Evolutionary conservation across 2,329 filamentous ascomycete species (phyloP), one percentile per base, ranked within the genome.

Genomic region (Periglandula ipomoeae): DNA sequence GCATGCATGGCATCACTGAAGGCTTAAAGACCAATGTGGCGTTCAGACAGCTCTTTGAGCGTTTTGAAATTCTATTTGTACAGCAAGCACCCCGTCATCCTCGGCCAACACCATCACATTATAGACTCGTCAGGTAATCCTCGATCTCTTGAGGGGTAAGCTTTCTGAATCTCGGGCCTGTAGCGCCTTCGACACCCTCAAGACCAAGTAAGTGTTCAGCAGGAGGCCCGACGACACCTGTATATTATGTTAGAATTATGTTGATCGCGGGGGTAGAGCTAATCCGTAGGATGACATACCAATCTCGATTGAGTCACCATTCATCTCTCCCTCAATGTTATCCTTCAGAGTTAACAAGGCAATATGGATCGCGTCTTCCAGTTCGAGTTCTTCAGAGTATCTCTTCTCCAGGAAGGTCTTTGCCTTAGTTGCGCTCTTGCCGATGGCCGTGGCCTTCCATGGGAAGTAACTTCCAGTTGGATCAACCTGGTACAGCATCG

Each of bases 391-490:
- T 66, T 98, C 93, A 4, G 90, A 96, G 73, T 97, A 98, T 70
- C 93, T 79, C 84, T 98, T 98, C 79, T 98, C 93, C 66, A 98
- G 71, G 74, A 98, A 98, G 0, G 93, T 98, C 82, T 98, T 98
- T 49, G 93, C 93, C 62, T 89, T 95, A 37, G 93, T 95, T 47
- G 93, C 93, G 65, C 90, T 95, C 81, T 98, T 98, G 63, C 93
- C 93, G 63, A 98, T 98, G 46, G 93, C 93, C 44, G 93, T 98
- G 38, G 93, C 93, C 77, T 98, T 98, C 93, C 93, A 98, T 4
- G 93, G 93, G 68, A 96, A 98, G 68, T 98, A 98, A 68, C 88
- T 95, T 58, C 93, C 93, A 56, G 89, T 95, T n/a, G 93, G 93
- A 66, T 98, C 93, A 58, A 98, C 93, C 73, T 98, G 91, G 73